These are phyloP conservation scores for Boletellus ananiceps DNA, from an alignment of 768 basidiomycete species.

Conservation along the genomic window DNA sequence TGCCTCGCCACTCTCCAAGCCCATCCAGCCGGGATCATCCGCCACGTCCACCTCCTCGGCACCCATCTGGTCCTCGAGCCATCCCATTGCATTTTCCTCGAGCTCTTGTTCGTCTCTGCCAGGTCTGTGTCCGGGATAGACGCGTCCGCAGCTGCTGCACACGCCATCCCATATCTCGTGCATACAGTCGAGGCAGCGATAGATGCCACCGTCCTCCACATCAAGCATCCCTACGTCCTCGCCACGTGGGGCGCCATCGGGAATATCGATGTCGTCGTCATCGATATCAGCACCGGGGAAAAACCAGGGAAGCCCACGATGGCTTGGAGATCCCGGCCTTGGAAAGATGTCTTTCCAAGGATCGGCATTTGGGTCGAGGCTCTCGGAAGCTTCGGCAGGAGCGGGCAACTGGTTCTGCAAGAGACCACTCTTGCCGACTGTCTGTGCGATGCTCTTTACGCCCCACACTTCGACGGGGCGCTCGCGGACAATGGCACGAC, in stretches of 20 bases:
- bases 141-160: conserved; percentile 58
- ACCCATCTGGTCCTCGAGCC: conserved; percentile 37
- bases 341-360: conserved; percentile 68
- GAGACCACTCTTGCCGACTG: conserved; percentile 51
- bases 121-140: conserved; percentile 50
- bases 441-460: conserved; percentile 44
- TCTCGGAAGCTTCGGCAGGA: conserved; percentile 25
- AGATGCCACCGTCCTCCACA: conserved; percentile 71
- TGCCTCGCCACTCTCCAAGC: conserved; percentile 30
- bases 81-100: conserved; percentile 30
- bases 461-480: conserved; percentile 46
- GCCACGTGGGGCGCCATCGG: conserved; percentile 20
- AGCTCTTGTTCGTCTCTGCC: conserved; percentile 24
- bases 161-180: conserved; percentile 72
- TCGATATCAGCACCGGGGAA: conserved; percentile 19
- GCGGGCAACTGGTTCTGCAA: conserved; percentile 26
- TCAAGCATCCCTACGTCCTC: conserved; percentile 61
- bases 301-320: conserved; percentile 21
- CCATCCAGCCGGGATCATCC: conserved; percentile 33
- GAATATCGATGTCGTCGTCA: conserved; percentile 15
- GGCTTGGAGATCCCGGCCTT: conserved; percentile 6
- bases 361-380: conserved; percentile 35
- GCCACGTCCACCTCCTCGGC: conserved; percentile 28
- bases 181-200: conserved; percentile 69
- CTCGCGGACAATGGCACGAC: conserved; percentile 39